Base-by-base conservation (phyloP, 768 basidiomycete species). In the Candolleomyces aberdarensis region DNA sequence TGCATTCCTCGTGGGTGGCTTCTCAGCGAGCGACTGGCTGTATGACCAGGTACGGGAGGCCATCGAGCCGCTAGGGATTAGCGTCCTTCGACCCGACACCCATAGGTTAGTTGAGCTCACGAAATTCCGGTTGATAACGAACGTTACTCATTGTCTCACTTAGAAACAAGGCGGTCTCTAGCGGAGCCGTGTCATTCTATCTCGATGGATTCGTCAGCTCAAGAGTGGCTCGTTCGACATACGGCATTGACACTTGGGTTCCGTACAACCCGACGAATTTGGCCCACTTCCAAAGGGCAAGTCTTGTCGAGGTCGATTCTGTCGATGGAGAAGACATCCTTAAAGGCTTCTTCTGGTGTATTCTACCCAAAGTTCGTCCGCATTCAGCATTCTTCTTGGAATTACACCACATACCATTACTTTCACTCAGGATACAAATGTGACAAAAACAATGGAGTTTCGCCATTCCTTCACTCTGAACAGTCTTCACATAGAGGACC, bases 21-120 rank as follows among this genome's bases (percentile, higher is more conserved):
- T 85, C 66, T 79, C 82, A 9, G 82, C 83, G 1, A 85, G 80
- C 59, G 80, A 83, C 55, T 85, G 80, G 75, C 67, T 86, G 17
- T 81, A 76, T 65, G 68, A 72, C 3, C 72, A 74, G 55, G 76
- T 86, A 2, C 76, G 76, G 47, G 69, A 66, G 51, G 64, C 71
- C 7, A 70, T 85, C 10, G 72, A 72, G 6, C 64, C 72, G 1
- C 64, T 74, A 0, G 75, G 76, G 19, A 64, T 83, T 49, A 73
- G 67, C 31, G 67, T 85, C 13, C 76, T 76, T 54, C 75, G 82
- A 7, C 85, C 84, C 0, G 83, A 85, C 59, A 79, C 76, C 40
- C 80, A 83, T 61, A 74, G 84, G 85, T 85, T 63, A 48, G 82
- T 72, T n/a, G 26, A 26, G 26, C 3, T 13, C n/a, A 40, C 40